A percentile compares a stretch with the other conserved stretches of the same genome.
Evolutionary conservation across 768 basidiomycete genomes (phyloP).

Genomic region (Lentinula lateritia): DNA sequence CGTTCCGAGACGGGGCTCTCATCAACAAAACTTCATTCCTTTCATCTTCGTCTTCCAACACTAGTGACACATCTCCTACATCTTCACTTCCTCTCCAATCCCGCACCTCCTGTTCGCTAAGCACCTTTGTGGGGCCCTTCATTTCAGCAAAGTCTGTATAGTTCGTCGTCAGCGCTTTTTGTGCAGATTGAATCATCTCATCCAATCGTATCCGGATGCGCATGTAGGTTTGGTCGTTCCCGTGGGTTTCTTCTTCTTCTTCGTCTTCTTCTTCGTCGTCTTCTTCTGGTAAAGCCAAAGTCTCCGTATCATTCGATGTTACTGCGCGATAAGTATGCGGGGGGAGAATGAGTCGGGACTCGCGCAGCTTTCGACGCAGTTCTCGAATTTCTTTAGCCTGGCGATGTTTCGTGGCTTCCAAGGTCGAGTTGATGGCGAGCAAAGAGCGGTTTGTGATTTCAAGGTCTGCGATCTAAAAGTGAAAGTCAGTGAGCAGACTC

Average conservation of each 20-base stretch:
- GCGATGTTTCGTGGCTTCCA: constrained; percentile 74
- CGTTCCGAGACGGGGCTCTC: not conserved
- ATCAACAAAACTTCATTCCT: not conserved
- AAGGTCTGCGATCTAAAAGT: constrained; percentile 76
- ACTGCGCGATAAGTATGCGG: constrained; percentile 56
- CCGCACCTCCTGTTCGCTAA: constrained; percentile 68
- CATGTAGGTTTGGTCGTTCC: constrained; percentile 51
- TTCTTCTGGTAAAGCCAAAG: constrained; percentile 20
- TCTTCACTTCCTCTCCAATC: constrained; percentile 39
- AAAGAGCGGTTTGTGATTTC: constrained; percentile 89
- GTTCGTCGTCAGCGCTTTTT: constrained; percentile 54
- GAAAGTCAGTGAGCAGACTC: not conserved
- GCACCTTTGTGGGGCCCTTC: constrained; percentile 55
- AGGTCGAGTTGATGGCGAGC: constrained; percentile 74
- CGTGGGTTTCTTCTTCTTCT: constrained; percentile 35
- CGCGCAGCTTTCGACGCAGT: constrained; percentile 74
- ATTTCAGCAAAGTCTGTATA: constrained; percentile 43
- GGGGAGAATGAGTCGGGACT: constrained; percentile 74
- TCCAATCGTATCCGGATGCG: constrained; percentile 65
- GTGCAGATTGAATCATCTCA: constrained; percentile 50
- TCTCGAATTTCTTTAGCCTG: constrained; percentile 86
- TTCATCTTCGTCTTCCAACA: constrained; percentile 5
- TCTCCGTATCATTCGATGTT: constrained; percentile 24
- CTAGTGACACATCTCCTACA: not conserved
- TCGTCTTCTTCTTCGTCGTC: constrained; percentile 40